A percentile compares a stretch with the other conserved stretches of the same genome.
phyloP scores from a whole-genome alignment of 2,329 filamentous ascomycete species.

The Mycosphaerelloides madeirae region DNA sequence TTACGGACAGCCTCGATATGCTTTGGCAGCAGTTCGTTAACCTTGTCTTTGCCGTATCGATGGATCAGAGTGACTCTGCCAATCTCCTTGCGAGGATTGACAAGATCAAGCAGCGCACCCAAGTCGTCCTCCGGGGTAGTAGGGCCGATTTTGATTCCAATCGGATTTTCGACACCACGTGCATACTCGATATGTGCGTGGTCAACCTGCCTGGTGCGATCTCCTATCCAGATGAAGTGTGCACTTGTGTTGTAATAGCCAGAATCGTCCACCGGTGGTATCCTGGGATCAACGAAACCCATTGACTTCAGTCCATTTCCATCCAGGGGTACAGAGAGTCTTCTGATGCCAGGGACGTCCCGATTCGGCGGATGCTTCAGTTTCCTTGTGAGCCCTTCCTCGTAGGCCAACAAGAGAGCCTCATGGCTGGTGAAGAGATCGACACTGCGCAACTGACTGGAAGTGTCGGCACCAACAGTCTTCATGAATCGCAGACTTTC shows the following conservation, averaged over 20 bases:
- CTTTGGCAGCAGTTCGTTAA: slow-evolving; percentile 67
- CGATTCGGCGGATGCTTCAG: slow-evolving; percentile 59
- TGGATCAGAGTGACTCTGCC: slow-evolving; percentile 97
- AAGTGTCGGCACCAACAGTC: slow-evolving; percentile 84
- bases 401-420: slow-evolving; percentile 88
- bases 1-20: slow-evolving; percentile 87
- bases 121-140: slow-evolving; percentile 74
- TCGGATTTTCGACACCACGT: slow-evolving; percentile 89
- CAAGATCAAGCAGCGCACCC: slow-evolving; percentile 70
- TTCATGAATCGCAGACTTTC: slow-evolving; percentile 84
- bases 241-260: slow-evolving; percentile 91
- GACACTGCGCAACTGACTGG: slow-evolving; percentile 79
- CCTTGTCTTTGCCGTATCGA: slow-evolving; percentile 78
- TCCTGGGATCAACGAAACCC: neutral
- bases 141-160: slow-evolving; percentile 93
- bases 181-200: slow-evolving; percentile 97
- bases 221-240: slow-evolving; percentile 97
- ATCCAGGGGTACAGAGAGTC: neutral
- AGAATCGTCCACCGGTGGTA: slow-evolving; percentile 35
- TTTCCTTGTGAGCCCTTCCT: slow-evolving; percentile 76
- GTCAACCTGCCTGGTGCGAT: slow-evolving; percentile 88
- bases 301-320: neutral
- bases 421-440: slow-evolving; percentile 96
- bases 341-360: slow-evolving; percentile 20
- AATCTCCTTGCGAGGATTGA: slow-evolving; percentile 76